A percentile compares a stretch with the other conserved stretches of the same genome.
Conservation (phyloP, 495 filamentous ascomycete species). For the Trichoderma asperelloides region DNA sequence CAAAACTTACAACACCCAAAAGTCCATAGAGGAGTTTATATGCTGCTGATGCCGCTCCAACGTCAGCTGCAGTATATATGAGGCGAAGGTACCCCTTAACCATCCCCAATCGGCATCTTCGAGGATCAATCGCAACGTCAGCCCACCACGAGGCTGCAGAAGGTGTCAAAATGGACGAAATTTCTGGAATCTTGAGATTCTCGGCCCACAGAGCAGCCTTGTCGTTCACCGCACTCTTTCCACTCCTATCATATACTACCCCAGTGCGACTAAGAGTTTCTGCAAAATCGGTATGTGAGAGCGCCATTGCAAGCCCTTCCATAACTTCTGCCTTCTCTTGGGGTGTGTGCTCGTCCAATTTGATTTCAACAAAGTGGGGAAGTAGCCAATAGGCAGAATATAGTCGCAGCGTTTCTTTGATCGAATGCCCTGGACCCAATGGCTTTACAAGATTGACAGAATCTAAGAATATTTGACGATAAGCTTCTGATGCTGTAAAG, state of each 20-base stretch:
- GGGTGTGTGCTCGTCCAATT: not conserved
- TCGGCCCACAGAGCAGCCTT: not conserved
- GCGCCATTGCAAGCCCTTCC: not conserved
- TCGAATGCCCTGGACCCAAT: not conserved
- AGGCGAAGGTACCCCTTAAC: not conserved
- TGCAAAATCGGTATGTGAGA: not conserved
- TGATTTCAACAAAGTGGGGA: not conserved
- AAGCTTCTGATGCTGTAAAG: not conserved
- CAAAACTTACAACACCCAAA: not conserved
- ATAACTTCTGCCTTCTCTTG: constrained; percentile 7
- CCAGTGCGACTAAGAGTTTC: not conserved
- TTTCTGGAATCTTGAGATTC: not conserved
- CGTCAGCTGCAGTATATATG: not conserved
- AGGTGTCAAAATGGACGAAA: not conserved
- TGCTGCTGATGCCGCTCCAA: not conserved
- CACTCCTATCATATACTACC: not conserved
- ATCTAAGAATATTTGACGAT: constrained; percentile 8
- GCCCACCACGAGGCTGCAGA: not conserved
- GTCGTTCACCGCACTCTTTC: not conserved
- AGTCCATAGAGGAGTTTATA: not conserved
- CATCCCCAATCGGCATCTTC: not conserved
- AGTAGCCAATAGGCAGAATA: constrained; percentile 7
- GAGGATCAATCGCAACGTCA: not conserved
- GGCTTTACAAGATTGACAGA: not conserved
- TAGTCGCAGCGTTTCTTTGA: not conserved